Conservation (phyloP, 345 rosid genomes). For the Brassica nigra region DNA sequence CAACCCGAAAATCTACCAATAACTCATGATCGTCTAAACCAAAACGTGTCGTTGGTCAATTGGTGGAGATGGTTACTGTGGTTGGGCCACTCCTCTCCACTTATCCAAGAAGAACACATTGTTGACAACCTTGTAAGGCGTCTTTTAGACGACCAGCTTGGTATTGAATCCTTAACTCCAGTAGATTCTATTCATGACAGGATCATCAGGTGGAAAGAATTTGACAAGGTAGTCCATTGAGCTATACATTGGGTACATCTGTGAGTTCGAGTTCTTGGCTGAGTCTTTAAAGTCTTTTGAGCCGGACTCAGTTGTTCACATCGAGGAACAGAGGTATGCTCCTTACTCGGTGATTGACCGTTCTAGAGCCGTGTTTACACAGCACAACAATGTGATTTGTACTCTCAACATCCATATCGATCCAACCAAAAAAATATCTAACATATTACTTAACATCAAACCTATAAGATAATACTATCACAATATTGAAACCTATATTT, state of each 20-base stretch:
- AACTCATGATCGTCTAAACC: conserved; percentile 48
- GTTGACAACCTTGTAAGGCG: conserved; percentile 86
- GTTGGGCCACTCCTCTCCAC: conserved; percentile 98
- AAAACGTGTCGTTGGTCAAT: conserved; percentile 52
- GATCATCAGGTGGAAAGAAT: conserved; percentile 72
- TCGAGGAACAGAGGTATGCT: conserved; percentile 95
- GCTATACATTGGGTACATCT: conserved; percentile 79
- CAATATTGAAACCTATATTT: too few species aligned
- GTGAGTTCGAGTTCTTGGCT: conserved; percentile 88
- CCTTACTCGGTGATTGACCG: conserved; percentile 98
- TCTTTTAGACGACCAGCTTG: conserved; percentile 88
- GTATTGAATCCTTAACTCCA: conserved; percentile 84
- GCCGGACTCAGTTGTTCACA: conserved; percentile 89
- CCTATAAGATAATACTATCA: too few species aligned
- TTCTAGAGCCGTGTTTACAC: conserved; percentile 87
- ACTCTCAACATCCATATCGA: conserved; percentile 66
- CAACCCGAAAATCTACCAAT: conserved; percentile 47
- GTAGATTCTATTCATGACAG: conserved; percentile 81
- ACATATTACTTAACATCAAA: too few species aligned
- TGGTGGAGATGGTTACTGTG: conserved; percentile 64
- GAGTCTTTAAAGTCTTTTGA: conserved; percentile 84
- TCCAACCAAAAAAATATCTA: too few species aligned
- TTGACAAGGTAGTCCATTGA: conserved; percentile 81
- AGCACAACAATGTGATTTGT: conserved; percentile 90
- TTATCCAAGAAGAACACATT: conserved; percentile 74